These are phyloP conservation scores for Haplosporangium gracile DNA, from an alignment of 192 early-diverging fungal genomes.

Conservation along the genomic window DNA sequence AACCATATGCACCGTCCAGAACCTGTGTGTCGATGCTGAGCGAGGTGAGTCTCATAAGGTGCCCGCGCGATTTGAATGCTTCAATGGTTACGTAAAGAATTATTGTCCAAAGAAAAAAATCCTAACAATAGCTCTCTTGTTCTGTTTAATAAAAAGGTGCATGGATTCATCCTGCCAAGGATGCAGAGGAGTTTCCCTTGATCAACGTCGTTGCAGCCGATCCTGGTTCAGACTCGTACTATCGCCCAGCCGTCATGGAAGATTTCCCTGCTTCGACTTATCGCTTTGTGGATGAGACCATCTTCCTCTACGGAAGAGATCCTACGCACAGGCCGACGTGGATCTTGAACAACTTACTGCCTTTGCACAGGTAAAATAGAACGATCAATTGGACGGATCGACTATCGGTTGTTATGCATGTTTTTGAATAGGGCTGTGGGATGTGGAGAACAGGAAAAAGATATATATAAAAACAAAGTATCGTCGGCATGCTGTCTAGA, in stretches of 20 bases:
- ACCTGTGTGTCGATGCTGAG: constrained; percentile 49
- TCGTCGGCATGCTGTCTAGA: neutral
- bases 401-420: neutral
- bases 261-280: constrained; percentile 33
- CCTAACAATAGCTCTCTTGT: constrained; percentile 4
- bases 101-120: neutral
- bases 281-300: constrained; percentile 46
- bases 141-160: constrained; percentile 29
- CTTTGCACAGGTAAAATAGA: constrained; percentile 48
- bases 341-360: constrained; percentile 48
- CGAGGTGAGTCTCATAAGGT: constrained; percentile 18
- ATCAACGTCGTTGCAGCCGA: constrained; percentile 45
- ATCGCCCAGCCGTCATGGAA: constrained; percentile 26
- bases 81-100: constrained; percentile 9
- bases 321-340: constrained; percentile 35
- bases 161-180: constrained; percentile 27
- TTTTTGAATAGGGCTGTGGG: neutral
- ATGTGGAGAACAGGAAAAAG: neutral
- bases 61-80: neutral
- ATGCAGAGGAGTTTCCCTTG: constrained; percentile 26
- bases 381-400: neutral
- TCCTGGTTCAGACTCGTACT: constrained; percentile 47
- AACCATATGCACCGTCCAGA: constrained; percentile 41
- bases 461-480: neutral
- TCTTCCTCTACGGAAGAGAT: constrained; percentile 45